These are phyloP conservation scores for Corylus heterophylla DNA, from an alignment of 306 rosid species.

Conservation along the genomic window DNA sequence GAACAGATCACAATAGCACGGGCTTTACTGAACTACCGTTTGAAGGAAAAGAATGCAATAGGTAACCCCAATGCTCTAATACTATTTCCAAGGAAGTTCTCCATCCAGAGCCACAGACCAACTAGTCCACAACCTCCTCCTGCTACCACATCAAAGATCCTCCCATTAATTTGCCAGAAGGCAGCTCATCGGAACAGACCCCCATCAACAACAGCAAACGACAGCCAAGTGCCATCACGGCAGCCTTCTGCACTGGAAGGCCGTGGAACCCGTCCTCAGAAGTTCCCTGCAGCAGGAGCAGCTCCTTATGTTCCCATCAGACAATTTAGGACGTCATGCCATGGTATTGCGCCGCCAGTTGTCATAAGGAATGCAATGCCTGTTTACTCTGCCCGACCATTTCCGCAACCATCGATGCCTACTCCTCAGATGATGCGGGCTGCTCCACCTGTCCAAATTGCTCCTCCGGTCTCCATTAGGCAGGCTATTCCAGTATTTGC, in stretches of 20 bases:
- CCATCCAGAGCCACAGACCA: slow-evolving; percentile 69
- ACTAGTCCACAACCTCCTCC: slow-evolving; percentile 82
- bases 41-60: slow-evolving; percentile 77
- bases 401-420: slow-evolving; percentile 54
- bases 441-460: slow-evolving; percentile 53
- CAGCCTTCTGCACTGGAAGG: slow-evolving; percentile 45
- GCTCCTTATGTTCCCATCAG: slow-evolving; percentile 82
- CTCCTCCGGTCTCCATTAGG: slow-evolving; percentile 77
- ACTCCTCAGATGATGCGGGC: slow-evolving; percentile 50
- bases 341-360: slow-evolving; percentile 86
- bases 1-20: slow-evolving; percentile 96
- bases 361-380: slow-evolving; percentile 81
- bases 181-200: slow-evolving; percentile 50
- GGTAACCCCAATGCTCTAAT: slow-evolving; percentile 65
- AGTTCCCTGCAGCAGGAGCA: slow-evolving; percentile 80
- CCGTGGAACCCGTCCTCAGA: slow-evolving; percentile 53
- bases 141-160: slow-evolving; percentile 78
- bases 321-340: slow-evolving; percentile 81
- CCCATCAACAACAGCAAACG: slow-evolving; percentile 39
- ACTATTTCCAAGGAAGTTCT: slow-evolving; percentile 73
- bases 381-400: slow-evolving; percentile 87
- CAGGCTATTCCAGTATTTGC: slow-evolving; percentile 78
- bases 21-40: slow-evolving; percentile 70
- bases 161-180: slow-evolving; percentile 82
- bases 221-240: slow-evolving; percentile 36